Evolutionary conservation across 2,329 filamentous ascomycete species (phyloP), one percentile per base, ranked within the genome.

Genomic region (Colletotrichum sp.): DNA sequence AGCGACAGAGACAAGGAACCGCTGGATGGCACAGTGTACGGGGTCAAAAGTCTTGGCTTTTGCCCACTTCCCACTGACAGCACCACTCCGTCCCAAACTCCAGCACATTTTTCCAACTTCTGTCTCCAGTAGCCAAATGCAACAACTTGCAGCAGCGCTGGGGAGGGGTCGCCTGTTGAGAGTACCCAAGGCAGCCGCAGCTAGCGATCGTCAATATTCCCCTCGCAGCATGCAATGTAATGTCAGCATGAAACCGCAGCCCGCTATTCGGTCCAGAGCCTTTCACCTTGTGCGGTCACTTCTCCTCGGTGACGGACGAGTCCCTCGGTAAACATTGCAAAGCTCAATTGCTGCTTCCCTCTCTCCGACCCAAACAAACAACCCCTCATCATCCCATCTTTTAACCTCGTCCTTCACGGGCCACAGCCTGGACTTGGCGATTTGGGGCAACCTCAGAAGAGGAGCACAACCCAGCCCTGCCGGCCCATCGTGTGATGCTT

Each of bases 201-300:
- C 16, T 39, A 2, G 21, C 36, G 36, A 39, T 66, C 36, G 24
- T 28, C n/a, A 26, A 63, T 52, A 52, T 52, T 63, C 59, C 21
- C 52, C 52, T 36, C 66, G 66, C 71, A 65, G 57, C 66, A 74
- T 74, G 71, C 71, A 74, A 70, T 48, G 71, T 70, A 70, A 70
- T 74, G 71, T 70, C 57, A 74, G 71, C 71, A 59, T 70, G 71
- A 71, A 74, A 74, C 67, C 30, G 32, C 32, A 71, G 57, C 71
- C 26, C 32, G 55, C 72, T 24, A 63, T 75, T 68, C 61, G 72
- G 61, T 52, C 71, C 61, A 63, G 67, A 39, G 55, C 48, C 28
- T 10, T 34, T 36, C 21, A 7, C n/a, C 55, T 69, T 14, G 21
- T 68, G 6, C 18, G 21, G n/a, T n/a, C n/a, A 24, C 32, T 39